Base-by-base conservation (phyloP, 2,329 filamentous ascomycete species). In the Corinectria fuckeliana region DNA sequence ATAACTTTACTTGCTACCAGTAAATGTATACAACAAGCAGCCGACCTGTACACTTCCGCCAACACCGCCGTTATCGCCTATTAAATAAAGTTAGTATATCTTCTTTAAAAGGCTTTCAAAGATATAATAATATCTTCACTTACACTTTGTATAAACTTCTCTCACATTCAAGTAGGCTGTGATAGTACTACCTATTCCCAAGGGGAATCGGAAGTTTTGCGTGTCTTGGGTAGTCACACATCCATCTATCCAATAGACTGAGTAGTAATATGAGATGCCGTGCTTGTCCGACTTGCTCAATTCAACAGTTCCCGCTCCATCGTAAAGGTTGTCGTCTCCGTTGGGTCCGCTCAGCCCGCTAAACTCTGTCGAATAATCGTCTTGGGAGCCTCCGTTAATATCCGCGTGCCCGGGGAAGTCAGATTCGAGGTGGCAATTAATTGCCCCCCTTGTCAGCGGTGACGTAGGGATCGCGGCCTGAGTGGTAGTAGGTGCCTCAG, bases 121-220 rank as follows among this genome's bases (percentile, higher is more conserved):
- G n/a, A n/a, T n/a, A n/a, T n/a, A n/a, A n/a, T n/a, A n/a, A n/a
- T n/a, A n/a, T n/a, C n/a, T n/a, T n/a, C n/a, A 45, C 65, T 25
- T 26, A 44, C 63, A 69, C 34, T 64, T 68, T n/a, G 64, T 66
- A 58, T 61, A 69, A 21, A 62, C 50, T n/a, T 68, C 64, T 20
- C 65, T 48, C 2, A 67, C 52, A 10, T 65, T 55, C 47, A 64
- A 36, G 52, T 65, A 68, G 7, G 63, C 60, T 1, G 67, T 69
- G 41, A 68, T 56, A 4, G 32, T 13, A 28, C 60, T 61, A 1
- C 45, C 48, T 21, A 41, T 52, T 14, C 63, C 65, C 5, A 66
- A 50, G 11, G 67, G 67, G 50, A 63, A 63, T 5, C 57, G 38
- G 30, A 65, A 67, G 47, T 57, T 49, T 42, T 65, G 60, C 49